Conservation (phyloP, 352 stramenopile genomes). For the Globisporangium emineosum region DNA sequence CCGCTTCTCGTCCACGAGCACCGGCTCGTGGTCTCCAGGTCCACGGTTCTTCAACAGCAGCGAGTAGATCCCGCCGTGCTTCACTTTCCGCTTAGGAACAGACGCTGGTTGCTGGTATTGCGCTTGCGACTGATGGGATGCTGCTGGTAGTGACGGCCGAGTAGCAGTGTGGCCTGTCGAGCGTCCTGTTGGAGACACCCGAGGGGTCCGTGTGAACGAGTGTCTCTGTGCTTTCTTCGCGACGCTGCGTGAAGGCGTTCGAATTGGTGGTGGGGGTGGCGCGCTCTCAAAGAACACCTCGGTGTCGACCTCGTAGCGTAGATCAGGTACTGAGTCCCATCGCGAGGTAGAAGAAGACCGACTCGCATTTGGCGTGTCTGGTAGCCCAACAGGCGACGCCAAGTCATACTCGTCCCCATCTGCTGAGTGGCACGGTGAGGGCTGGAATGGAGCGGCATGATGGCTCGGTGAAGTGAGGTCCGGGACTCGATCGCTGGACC, state of each 20-base stretch:
- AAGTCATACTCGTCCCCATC: conserved; percentile 57
- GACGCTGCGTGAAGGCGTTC: conserved; percentile 10
- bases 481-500: background rate
- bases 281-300: background rate
- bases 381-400: conserved; percentile 58
- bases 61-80: conserved; percentile 78
- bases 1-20: conserved; percentile 43
- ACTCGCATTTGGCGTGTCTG: conserved; percentile 34
- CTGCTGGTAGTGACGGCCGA: background rate
- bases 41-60: conserved; percentile 63
- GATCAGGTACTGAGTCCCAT: conserved; percentile 26
- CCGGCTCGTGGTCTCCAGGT: conserved; percentile 36
- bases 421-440: conserved; percentile 28
- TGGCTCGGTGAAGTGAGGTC: conserved; percentile 47
- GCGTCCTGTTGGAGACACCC: conserved; percentile 11
- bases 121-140: background rate
- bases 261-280: background rate
- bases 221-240: conserved; percentile 8
- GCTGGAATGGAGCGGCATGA: conserved; percentile 34
- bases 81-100: conserved; percentile 48
- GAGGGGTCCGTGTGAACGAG: background rate
- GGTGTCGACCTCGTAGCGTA: conserved; percentile 15
- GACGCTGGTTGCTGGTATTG: conserved; percentile 9
- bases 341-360: conserved; percentile 15
- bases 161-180: background rate